Percentiles rank a stretch among this genome's conserved stretches.
Conservation (phyloP, 768 basidiomycete genomes). For the Calvatia gigantea region DNA sequence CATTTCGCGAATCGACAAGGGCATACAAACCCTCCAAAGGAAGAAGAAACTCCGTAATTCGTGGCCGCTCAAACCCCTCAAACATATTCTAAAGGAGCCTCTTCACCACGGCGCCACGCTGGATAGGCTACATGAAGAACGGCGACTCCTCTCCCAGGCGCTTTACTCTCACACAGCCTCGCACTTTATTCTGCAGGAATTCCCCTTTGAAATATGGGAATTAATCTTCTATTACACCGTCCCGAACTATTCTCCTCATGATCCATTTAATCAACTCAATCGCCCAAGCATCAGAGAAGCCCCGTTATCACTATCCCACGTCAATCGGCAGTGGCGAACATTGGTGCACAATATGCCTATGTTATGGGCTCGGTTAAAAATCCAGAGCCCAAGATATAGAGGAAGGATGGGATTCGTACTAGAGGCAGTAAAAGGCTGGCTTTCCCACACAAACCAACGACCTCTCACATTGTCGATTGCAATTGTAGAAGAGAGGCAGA, state of each 20-base stretch:
- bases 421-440: background rate
- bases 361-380: background rate
- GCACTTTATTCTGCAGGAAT: background rate
- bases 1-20: background rate
- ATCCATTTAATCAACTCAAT: background rate
- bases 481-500: background rate
- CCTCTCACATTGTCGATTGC: background rate
- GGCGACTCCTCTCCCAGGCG: background rate
- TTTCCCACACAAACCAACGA: background rate
- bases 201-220: slow-evolving; percentile 1
- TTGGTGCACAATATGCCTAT: background rate
- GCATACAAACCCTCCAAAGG: background rate
- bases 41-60: background rate
- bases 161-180: background rate
- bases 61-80: background rate
- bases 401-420: background rate
- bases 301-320: background rate
- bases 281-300: background rate
- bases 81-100: background rate
- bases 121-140: background rate
- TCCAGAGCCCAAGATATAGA: background rate
- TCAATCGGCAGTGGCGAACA: background rate
- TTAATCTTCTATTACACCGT: background rate
- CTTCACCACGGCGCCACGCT: background rate
- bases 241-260: background rate